These are phyloP conservation scores for Medicago truncatula DNA, from an alignment of 306 rosid species.

Conservation along the genomic window DNA sequence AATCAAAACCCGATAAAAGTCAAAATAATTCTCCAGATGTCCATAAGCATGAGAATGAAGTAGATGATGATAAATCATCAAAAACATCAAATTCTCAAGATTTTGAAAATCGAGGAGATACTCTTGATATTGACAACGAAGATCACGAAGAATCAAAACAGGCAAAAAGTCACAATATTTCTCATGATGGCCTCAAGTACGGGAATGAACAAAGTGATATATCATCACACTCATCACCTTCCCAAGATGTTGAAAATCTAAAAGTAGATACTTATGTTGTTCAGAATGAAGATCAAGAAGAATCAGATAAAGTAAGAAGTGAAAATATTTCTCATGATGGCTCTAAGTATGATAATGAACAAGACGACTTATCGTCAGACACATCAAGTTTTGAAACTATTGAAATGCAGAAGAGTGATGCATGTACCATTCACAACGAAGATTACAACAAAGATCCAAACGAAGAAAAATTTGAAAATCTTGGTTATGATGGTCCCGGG, in stretches of 20 bases:
- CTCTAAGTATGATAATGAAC: constrained; percentile 20
- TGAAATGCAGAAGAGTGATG: constrained; percentile 47
- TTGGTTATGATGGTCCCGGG: constrained; percentile 27
- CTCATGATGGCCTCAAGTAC: constrained; percentile 18
- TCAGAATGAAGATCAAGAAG: constrained; percentile 40
- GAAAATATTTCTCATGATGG: constrained; percentile 24
- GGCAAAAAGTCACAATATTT: constrained; percentile 18
- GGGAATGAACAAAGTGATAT: constrained; percentile 35
- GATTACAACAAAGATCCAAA: constrained; percentile 34
- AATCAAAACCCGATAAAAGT: constrained; percentile 29
- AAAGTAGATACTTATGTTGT: constrained; percentile 43
- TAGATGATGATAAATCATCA: constrained; percentile 33
- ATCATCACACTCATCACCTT: constrained; percentile 19
- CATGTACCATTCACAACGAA: constrained; percentile 37
- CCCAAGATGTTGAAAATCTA: constrained; percentile 42
- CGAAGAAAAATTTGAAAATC: constrained; percentile 31
- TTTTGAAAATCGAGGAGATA: constrained; percentile 44
- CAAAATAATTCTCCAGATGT: constrained; percentile 19
- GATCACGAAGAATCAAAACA: constrained; percentile 38
- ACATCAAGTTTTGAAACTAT: constrained; percentile 37
- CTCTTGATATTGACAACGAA: constrained; percentile 35
- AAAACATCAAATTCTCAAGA: constrained; percentile 36
- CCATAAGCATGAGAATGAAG: constrained; percentile 14
- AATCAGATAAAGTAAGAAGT: constrained; percentile 33
- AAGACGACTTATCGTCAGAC: constrained; percentile 28